phyloP scores from a whole-genome alignment of 176 grass and related monocot species.

The Eragrostis nindensis region DNA sequence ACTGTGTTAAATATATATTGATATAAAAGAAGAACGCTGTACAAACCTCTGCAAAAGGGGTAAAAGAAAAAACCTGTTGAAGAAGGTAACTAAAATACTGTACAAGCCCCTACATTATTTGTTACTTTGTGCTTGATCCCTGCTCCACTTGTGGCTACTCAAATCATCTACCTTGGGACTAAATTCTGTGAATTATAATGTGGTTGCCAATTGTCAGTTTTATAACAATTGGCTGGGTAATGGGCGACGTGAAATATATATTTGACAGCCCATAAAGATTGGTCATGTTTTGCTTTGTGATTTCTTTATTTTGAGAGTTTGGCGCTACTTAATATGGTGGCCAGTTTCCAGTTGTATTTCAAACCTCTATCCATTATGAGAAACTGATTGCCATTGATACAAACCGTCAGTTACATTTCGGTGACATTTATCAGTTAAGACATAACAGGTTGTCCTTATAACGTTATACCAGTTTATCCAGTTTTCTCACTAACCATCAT shows the following conservation, averaged over 20 bases:
- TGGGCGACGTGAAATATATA: neutral
- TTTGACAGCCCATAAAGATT: constrained; percentile 21
- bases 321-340: neutral
- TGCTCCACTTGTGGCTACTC: neutral
- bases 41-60: no score
- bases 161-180: neutral
- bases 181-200: neutral
- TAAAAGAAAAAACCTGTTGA: no score
- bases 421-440: neutral
- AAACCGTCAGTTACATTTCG: neutral
- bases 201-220: neutral
- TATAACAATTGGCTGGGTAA: neutral
- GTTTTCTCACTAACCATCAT: neutral
- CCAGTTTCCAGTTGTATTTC: neutral
- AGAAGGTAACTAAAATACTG: no score
- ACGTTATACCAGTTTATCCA: constrained; percentile 1
- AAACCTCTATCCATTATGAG: neutral
- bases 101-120: no score
- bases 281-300: neutral
- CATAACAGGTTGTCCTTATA: neutral
- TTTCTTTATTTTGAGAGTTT: neutral
- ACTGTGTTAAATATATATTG: no score
- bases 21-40: no score
- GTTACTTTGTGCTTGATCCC: neutral
- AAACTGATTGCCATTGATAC: neutral